phyloP scores from a whole-genome alignment of 805 yeast genomes.

The Metschnikowia lochheadii region DNA sequence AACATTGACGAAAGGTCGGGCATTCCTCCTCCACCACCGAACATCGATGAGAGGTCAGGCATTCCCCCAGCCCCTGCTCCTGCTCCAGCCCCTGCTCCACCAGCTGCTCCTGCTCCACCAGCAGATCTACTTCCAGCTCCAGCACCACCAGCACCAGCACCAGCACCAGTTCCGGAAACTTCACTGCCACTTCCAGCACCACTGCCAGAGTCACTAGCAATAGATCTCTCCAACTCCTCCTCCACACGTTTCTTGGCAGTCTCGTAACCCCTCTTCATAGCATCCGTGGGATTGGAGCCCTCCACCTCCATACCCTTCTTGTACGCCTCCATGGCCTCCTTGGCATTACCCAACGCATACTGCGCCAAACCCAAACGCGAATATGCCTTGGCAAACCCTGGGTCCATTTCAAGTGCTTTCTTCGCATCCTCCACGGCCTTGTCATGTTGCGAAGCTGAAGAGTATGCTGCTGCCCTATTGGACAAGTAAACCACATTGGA shows the following conservation, averaged over 20 bases:
- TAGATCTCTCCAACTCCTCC: constrained; percentile 54
- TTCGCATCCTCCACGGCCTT: constrained; percentile 82
- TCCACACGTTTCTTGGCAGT: constrained; percentile 87
- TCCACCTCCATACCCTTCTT: constrained; percentile 82
- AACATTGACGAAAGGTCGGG: constrained; percentile 44
- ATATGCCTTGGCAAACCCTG: constrained; percentile 85
- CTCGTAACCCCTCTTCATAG: constrained; percentile 90
- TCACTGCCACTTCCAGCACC: constrained; percentile 19
- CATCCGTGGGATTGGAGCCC: constrained; percentile 78
- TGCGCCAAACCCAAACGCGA: constrained; percentile 92
- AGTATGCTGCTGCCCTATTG: constrained; percentile 95
- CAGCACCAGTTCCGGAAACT: constrained; percentile 22
- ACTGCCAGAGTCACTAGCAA: constrained; percentile 31
- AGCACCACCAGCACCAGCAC: constrained; percentile 27
- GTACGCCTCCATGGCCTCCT: constrained; percentile 87
- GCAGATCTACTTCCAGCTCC: constrained; percentile 22
- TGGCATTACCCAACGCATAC: constrained; percentile 90
- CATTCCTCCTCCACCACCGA: constrained; percentile 67
- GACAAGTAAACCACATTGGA: constrained; percentile 81
- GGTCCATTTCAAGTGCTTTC: constrained; percentile 71
- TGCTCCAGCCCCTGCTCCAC: constrained; percentile 38
- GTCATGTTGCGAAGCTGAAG: constrained; percentile 69
- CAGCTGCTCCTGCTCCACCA: constrained; percentile 36
- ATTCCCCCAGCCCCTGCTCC: constrained; percentile 51
- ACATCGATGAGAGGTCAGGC: constrained; percentile 72